A percentile compares a stretch with the other conserved stretches of the same genome.
phyloP scores from a whole-genome alignment of 108 stramenopile genomes.

The Cyclotella distinguenda region DNA sequence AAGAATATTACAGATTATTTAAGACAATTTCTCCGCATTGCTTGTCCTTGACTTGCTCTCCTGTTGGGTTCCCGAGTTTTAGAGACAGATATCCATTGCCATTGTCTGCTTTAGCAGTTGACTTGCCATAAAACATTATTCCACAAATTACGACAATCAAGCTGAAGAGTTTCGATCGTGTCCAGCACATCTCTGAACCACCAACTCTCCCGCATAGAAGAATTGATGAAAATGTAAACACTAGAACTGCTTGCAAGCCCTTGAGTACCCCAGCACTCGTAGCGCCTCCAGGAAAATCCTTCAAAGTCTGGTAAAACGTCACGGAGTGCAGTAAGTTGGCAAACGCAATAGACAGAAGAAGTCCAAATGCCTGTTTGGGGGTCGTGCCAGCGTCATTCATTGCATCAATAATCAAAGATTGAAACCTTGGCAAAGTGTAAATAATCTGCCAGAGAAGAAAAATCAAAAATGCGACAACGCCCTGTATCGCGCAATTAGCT shows the following conservation, averaged over 20 bases:
- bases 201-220: slow-evolving; percentile 65
- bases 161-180: slow-evolving; percentile 49
- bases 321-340: slow-evolving; percentile 68
- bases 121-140: slow-evolving; percentile 34
- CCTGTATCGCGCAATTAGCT: slow-evolving; percentile 78
- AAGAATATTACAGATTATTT: not conserved
- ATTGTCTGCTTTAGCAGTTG: slow-evolving; percentile 24
- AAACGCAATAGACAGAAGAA: slow-evolving; percentile 32
- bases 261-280: slow-evolving; percentile 81
- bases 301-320: slow-evolving; percentile 66
- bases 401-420: slow-evolving; percentile 48
- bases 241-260: slow-evolving; percentile 81
- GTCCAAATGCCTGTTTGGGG: slow-evolving; percentile 13
- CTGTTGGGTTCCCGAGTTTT: no score
- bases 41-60: no score
- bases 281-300: slow-evolving; percentile 71
- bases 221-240: slow-evolving; percentile 63
- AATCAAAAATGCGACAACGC: slow-evolving; percentile 40
- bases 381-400: slow-evolving; percentile 61
- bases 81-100: no score
- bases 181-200: slow-evolving; percentile 78
- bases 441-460: slow-evolving; percentile 69
- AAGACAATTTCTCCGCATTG: not conserved
- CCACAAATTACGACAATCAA: slow-evolving; percentile 65
- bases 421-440: slow-evolving; percentile 61